Evolutionary conservation across 2,329 filamentous ascomycete species (phyloP), one percentile per base, ranked within the genome.

Genomic region (Magnaporthales sp.): DNA sequence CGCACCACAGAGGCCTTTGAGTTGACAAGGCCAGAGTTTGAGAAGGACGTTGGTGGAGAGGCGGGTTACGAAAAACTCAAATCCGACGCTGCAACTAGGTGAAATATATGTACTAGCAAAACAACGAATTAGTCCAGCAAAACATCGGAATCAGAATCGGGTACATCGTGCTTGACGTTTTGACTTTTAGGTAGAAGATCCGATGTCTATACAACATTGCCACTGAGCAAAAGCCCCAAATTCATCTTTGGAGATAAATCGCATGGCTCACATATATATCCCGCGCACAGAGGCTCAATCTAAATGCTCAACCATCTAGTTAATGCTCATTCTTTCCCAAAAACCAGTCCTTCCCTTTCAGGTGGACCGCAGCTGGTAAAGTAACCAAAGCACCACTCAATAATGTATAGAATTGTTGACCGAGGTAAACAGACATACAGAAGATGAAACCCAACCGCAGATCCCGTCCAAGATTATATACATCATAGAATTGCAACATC

Each of bases 1-100:
- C 84, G 93, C 60, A 80, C 85, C 0, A 88, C 84, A 0, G 87
- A 93, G 69, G 89, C 80, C 0, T 79, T 92, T 29, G 93, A 97
- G 80, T 77, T 97, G 27, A 86, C 84, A 6, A 81, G 90, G 56
- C 88, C 84, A 0, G 82, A 83, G 67, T 89, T 83, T 69, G 77
- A 80, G 60, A 80, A 80, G 73, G 82, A 86, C 68, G 63, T 83
- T 6, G 80, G 81, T 11, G 81, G 81, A 0, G 79, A 80, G 31
- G 85, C 88, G 67, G 85, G 83, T 2, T 79, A 80, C 51, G 82
- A 87, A 70, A 85, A 85, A 72, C 74, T 91, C 63, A 80, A 82
- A 69, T 82, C 82, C 2, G 75, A 38, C n/a, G 65, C 60, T 4
- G 65, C 56, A 24, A 77, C 80, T 29, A 79, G 80, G 70, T 66